Evolutionary conservation across 2,329 filamentous ascomycete species (phyloP).

Genomic region (Dactylellina sp.): DNA sequence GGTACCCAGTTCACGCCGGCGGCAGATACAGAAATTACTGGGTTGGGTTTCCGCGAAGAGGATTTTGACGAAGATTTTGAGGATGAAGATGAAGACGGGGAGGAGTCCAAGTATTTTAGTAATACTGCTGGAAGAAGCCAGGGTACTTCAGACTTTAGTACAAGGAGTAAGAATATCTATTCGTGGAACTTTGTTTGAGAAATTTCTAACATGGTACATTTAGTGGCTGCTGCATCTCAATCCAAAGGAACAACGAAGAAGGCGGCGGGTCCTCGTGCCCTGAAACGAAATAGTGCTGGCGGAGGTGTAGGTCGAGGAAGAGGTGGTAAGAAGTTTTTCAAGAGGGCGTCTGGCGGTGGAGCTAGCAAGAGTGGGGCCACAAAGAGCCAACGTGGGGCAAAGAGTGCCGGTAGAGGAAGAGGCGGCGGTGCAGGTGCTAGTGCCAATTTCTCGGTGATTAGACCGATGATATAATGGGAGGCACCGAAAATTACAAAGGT

Average conservation of each 20-base stretch:
- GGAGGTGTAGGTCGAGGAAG: constrained; percentile 8
- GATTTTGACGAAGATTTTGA: constrained; percentile 44
- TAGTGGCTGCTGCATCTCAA: constrained; percentile 51
- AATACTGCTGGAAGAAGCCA: constrained; percentile 30
- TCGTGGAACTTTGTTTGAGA: background rate
- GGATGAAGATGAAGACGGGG: constrained; percentile 31
- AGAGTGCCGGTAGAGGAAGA: constrained; percentile 19
- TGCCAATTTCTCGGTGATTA: constrained; percentile 18
- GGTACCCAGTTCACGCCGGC: constrained; percentile 35
- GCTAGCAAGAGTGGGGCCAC: background rate
- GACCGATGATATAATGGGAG: constrained; percentile 43
- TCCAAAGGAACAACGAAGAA: constrained; percentile 17
- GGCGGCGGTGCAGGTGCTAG: constrained; percentile 25
- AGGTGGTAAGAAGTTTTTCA: constrained; percentile 41
- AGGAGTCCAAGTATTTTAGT: constrained; percentile 36
- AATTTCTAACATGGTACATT: constrained; percentile 8
- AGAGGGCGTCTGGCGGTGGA: constrained; percentile 23
- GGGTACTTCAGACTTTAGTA: constrained; percentile 32
- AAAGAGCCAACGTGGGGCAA: constrained; percentile 15
- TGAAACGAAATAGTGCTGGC: constrained; percentile 9
- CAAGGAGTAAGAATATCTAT: constrained; percentile 39
- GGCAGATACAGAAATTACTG: constrained; percentile 12
- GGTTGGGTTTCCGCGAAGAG: constrained; percentile 40
- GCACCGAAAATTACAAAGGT: background rate
- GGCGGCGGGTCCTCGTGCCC: constrained; percentile 17